A percentile compares a stretch with the other conserved stretches of the same genome.
phyloP scores from a whole-genome alignment of 164 flowering plant genomes.

The Stephania japonica region DNA sequence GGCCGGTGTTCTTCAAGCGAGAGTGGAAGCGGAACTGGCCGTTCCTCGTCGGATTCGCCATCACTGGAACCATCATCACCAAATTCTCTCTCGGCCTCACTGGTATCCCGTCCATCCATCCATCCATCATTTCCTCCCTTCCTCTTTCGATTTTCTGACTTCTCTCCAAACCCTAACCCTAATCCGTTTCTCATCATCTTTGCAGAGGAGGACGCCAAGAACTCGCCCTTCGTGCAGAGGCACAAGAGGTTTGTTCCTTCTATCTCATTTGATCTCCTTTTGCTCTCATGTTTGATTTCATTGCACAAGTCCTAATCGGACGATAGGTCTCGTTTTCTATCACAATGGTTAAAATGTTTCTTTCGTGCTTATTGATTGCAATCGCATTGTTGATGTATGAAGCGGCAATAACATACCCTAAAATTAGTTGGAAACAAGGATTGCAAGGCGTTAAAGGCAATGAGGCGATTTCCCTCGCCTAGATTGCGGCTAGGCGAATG shows the following conservation, averaged over 20 bases:
- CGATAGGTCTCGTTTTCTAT: no score
- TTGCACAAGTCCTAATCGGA: background rate
- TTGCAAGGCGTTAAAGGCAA: no score
- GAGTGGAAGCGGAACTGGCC: constrained; percentile 83
- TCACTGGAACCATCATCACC: constrained; percentile 66
- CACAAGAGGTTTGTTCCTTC: constrained; percentile 29
- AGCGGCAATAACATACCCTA: no score
- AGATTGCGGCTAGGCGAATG: no score
- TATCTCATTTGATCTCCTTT: no score
- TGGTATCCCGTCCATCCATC: no score
- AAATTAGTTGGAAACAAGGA: no score
- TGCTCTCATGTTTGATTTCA: background rate
- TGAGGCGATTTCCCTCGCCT: no score
- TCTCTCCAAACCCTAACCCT: background rate
- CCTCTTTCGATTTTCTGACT: background rate
- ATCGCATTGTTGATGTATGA: no score
- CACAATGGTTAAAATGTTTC: no score
- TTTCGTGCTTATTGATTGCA: no score
- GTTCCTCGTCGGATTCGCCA: constrained; percentile 74
- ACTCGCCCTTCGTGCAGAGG: constrained; percentile 47
- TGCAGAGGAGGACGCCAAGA: constrained; percentile 60
- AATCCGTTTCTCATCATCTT: background rate
- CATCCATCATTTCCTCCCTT: no score
- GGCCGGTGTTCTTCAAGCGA: constrained; percentile 78
- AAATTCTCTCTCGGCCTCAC: constrained; percentile 56